Percentiles rank a stretch among this genome's conserved stretches.
Evolutionary conservation across 352 stramenopile genomes (phyloP).

Genomic region (Sclerospora graminicola): DNA sequence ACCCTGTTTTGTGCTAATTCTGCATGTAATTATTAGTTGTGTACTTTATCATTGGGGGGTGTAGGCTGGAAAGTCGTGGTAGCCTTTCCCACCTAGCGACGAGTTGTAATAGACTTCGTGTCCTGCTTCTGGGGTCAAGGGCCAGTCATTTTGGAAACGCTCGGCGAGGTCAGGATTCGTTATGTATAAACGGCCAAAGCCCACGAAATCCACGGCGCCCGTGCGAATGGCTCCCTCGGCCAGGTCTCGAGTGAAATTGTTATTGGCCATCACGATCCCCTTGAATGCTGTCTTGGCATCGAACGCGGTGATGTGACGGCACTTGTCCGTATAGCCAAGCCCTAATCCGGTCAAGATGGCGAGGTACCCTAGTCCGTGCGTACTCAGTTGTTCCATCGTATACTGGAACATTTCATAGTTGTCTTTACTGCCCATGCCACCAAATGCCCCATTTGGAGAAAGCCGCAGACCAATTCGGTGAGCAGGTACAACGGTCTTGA

Average conservation of each 20-base stretch:
- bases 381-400: constrained; percentile 20
- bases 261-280: constrained; percentile 21
- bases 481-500: constrained; percentile 21
- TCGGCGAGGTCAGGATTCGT: constrained; percentile 38
- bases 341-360: constrained; percentile 12
- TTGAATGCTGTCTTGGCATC: constrained; percentile 28
- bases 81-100: constrained; percentile 2
- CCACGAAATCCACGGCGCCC: constrained; percentile 27
- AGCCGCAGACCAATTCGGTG: constrained; percentile 24
- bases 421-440: constrained; percentile 26
- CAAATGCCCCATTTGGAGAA: constrained; percentile 16
- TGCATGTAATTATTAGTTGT: too few species aligned
- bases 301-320: constrained; percentile 14
- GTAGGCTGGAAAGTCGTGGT: constrained; percentile 10
- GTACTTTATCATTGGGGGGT: too few species aligned
- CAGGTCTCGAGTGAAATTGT: constrained; percentile 23
- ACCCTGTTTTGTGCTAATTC: too few species aligned
- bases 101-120: constrained; percentile 9
- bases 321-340: constrained; percentile 10
- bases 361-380: constrained; percentile 24
- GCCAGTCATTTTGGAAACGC: constrained; percentile 12
- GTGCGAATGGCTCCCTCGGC: constrained; percentile 24
- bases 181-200: constrained; percentile 41
- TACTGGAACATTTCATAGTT: constrained; percentile 33
- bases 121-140: constrained; percentile 2